Base-by-base conservation (phyloP, 371 early-diverging fungal species). In the Mucor saturninus region DNA sequence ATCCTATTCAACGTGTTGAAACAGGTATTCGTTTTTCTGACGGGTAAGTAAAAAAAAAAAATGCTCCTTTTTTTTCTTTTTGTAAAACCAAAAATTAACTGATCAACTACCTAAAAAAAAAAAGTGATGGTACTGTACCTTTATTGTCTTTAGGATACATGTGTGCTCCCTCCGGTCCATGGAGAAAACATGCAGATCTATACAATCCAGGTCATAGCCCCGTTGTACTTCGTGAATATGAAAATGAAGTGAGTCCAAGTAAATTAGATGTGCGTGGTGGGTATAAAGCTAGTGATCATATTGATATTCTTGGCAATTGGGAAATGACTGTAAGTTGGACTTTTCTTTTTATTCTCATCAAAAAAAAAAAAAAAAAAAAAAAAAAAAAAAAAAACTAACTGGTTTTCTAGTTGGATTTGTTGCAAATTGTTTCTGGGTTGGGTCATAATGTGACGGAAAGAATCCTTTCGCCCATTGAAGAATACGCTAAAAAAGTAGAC, bases 51-150 rank as follows among this genome's bases (percentile, higher is more conserved):
- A 21, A 37, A 6, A 14, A 14, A 21, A 21, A 21, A 21, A 21
- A 21, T 21, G 21, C 21, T 21, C 21, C 21, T 21, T 21, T 21
- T 21, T 21, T 21, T 21, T 21, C 21, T 21, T 21, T 21, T 21
- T 21, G 21, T 21, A 21, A 21, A 21, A 21, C 21, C 21, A 21
- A 21, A 21, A 21, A 21, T 21, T 21, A 21, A 21, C 21, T 21
- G 1, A 21, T 21, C 21, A 21, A 21, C 21, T 21, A 21, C 21
- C 21, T 21, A 21, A 21, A 21, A 21, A 21, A 21, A 29, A 58
- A 68, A 56, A 93, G 98, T 14, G 97, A 98, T 74, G 95, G 95
- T 30, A 95, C 97, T 0, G 97, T 97, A 0, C 96, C 95, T 0
- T 67, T 96, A 29, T 61, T 98, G 21, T 94, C 94, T 2, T 74